Evolutionary conservation across 371 early-diverging fungal genomes (phyloP), one percentile per base, ranked within the genome.

Genomic region (Catenaria anguillulae): DNA sequence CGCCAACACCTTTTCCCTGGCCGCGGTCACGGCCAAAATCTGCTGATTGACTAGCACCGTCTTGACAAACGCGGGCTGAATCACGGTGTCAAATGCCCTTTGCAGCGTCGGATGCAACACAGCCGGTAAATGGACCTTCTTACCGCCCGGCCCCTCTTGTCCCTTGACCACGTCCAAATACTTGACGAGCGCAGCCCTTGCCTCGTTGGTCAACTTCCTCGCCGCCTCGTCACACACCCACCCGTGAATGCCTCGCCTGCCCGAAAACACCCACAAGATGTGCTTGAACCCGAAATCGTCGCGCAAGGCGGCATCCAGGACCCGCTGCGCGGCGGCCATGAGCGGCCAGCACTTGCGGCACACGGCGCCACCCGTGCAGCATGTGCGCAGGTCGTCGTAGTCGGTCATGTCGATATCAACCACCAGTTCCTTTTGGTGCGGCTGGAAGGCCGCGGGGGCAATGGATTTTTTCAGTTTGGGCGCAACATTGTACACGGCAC

Each of bases 341-440:
- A 93, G 90, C 61, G 80, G 77, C 92, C 97, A 95, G 74, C 99
- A 99, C 69, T 82, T 84, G 5, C 63, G 62, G 72, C 99, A 99
- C 24, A 97, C 84, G 67, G 81, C 79, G 33, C 85, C 93, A 61
- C 89, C 93, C 64, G 74, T 79, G 80, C 98, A 98, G 68, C 99
- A 99, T 0, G 88, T 90, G 66, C 99, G 82, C 42, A 92, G 79
- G 42, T 94, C 93, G 71, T 95, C 93, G 71, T 99, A 99, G 74
- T 99, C 99, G 0, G 98, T 98, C 88, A 99, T 89, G 82, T 99
- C 99, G 65, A 99, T 93, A 88, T 99, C 99, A 78, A 99, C 93
- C n/a, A 99, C 96, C 15, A 99, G 76, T 70, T 99, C 99, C 66
- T 91, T 87, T 60, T 86, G 81, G 24, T 85, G 68, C 0, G 95